Evolutionary conservation across 139 green algal genomes (phyloP), one percentile per base, ranked within the genome.

Genomic region (Dunaliella primolecta): DNA sequence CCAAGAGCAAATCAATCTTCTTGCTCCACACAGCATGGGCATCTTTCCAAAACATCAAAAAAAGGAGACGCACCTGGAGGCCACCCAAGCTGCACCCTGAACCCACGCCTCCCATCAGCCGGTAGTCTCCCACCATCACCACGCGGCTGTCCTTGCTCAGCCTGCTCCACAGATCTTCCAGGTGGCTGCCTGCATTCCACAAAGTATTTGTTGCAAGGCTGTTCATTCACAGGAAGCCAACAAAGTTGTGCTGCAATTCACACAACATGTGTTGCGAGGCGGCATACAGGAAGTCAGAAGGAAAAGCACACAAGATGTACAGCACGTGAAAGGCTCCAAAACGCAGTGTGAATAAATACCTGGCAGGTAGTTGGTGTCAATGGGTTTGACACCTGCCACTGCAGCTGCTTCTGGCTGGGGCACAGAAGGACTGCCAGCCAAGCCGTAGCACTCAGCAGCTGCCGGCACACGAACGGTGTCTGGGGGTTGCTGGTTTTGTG

Each of bases 371-470:
- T 64, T 64, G 46, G 7, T 64, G 7, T 25, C 15, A 7, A 64
- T 7, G 7, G 46, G 46, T 15, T 64, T 7, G 7, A 64, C 46
- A 64, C 46, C 46, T 25, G 46, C 46, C 7, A 33, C 72, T 21
- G 83, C 83, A 75, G 36, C 77, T 29, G 25, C 23, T 24, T 32
- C 72, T 78, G 55, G 2, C 56, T 2, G 55, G 30, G 35, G 75
- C 37, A 33, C 21, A 27, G 38, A 76, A 24, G 72, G 34, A 15
- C 38, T n/a, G 78, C 80, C 70, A 87, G 57, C 11, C 36, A 30
- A 1, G 84, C 71, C 3, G 84, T 79, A 70, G 84, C 84, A 29
- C 84, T 79, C 27, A 87, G 84, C 71, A 7, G 76, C 76, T 84
- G 32, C 21, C 21, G 64, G 38, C 80, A 79, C 2, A 2, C 46